Evolutionary conservation across 768 basidiomycete species (phyloP), one percentile per base, ranked within the genome.

Genomic region (Sporobolomyces phaffii): DNA sequence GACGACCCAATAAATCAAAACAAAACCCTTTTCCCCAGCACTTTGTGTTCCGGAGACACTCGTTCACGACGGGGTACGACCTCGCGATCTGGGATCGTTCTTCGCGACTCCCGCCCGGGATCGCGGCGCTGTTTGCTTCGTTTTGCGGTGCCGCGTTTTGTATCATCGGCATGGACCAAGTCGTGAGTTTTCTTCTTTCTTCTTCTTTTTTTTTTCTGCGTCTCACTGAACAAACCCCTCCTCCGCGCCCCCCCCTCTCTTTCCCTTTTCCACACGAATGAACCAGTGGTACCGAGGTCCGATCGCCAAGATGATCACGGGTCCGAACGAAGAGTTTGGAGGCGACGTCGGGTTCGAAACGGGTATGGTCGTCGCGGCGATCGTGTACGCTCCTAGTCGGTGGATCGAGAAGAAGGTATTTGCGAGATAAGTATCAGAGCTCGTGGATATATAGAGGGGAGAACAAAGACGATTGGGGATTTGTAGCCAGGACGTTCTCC

Each of bases 301-400:
- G 0, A 84, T 89, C 24, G 87, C 87, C 5, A 71, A 74, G 40
- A 78, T 73, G 11, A 44, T 73, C 22, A 34, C 59, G 0, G 62
- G 62, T 3, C 53, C 65, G 1, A 40, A 13, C 10, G 70, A 34
- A 9, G 11, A 50, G 20, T 17, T n/a, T 3, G 70, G 70, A 15
- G 88, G 88, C 4, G 88, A 90, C 76, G 84, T 90, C 58, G 88
- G 86, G 4, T 82, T 90, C 43, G 80, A 87, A 34, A 54, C 65
- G 49, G 70, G 53, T 6, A 68, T 72, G 65, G 59, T 26, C 3
- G 66, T 62, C 9, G 53, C 70, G 5, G 66, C 44, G n/a, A 24
- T 63, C 3, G 57, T 65, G 0, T 72, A 50, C 26, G 17, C 49
- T 6, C 60, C 61, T 24, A 22, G 31, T 10, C 24, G 69, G 34